Conservation (phyloP, 2,329 filamentous ascomycete genomes). For the Coleophoma eucalyptorum region DNA sequence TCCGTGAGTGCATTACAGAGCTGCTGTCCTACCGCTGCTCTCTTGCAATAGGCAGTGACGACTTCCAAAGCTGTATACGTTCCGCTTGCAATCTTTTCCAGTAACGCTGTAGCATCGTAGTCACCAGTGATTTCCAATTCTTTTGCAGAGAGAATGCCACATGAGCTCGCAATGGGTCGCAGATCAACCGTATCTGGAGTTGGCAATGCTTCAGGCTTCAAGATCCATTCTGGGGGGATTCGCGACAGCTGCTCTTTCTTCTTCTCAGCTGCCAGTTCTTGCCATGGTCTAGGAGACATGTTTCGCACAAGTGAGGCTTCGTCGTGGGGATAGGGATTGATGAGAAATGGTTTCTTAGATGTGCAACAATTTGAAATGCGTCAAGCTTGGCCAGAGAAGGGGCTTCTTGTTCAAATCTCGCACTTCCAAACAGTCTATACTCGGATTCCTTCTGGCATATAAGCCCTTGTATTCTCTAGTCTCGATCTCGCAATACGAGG, state of each 20-base stretch:
- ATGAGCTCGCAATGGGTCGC: constrained; percentile 7
- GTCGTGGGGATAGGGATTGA: too few relatives aligned
- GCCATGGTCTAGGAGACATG: constrained; percentile 6
- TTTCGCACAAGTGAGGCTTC: neutral
- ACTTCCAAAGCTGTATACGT: constrained; percentile 29
- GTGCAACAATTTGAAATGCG: too few relatives aligned
- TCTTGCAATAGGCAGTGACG: constrained; percentile 42
- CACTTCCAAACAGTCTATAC: too few relatives aligned
- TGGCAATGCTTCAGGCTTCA: constrained; percentile 5
- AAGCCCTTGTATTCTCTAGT: too few relatives aligned
- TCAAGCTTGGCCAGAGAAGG: too few relatives aligned
- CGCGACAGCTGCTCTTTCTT: constrained; percentile 12
- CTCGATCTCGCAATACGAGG: too few relatives aligned
- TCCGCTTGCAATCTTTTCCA: constrained; percentile 16
- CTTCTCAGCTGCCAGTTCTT: constrained; percentile 13
- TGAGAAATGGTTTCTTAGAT: too few relatives aligned
- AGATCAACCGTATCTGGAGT: constrained; percentile 8
- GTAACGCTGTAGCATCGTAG: constrained; percentile 19
- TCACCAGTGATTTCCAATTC: constrained; percentile 23
- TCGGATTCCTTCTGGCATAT: too few relatives aligned
- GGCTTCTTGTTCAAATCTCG: too few relatives aligned
- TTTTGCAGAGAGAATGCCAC: constrained; percentile 18
- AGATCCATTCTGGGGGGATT: constrained; percentile 13
- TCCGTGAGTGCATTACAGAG: constrained; percentile 37
- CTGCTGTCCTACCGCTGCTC: constrained; percentile 44